Percentiles rank a stretch among this genome's conserved stretches.
These are phyloP conservation scores for Talaromyces sp. DNA, from an alignment of 2,329 filamentous ascomycete species.

Conservation along the genomic window DNA sequence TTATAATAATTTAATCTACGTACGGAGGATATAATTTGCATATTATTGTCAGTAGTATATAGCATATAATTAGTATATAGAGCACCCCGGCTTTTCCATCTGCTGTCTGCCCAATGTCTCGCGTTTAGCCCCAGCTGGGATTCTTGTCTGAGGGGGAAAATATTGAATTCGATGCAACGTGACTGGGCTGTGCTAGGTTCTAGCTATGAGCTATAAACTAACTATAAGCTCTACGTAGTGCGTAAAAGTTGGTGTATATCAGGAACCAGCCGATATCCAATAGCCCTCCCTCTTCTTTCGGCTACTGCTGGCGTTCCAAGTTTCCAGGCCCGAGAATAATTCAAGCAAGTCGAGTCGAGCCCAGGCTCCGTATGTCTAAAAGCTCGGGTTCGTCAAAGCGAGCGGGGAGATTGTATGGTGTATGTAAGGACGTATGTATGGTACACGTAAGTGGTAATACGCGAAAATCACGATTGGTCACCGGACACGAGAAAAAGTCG, in stretches of 20 bases:
- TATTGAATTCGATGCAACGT: background rate
- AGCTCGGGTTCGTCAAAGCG: too few relatives aligned
- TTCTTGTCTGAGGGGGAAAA: background rate
- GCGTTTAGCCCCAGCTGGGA: background rate
- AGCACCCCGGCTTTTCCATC: background rate
- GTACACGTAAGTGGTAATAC: background rate
- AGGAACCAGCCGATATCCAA: background rate
- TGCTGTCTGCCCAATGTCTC: background rate
- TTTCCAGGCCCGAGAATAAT: too few relatives aligned
- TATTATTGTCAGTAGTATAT: too few relatives aligned
- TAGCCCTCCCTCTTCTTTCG: too few relatives aligned
- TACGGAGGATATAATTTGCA: too few relatives aligned
- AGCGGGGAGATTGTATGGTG: background rate
- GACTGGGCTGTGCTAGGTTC: background rate
- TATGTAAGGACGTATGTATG: background rate
- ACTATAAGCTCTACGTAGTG: background rate
- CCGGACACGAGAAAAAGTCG: constrained; percentile 2
- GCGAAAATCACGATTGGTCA: constrained; percentile 2
- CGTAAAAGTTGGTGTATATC: background rate
- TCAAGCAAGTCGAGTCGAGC: background rate
- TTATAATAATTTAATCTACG: background rate
- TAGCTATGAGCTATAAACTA: too few relatives aligned
- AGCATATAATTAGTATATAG: background rate
- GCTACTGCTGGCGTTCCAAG: too few relatives aligned
- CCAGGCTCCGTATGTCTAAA: too few relatives aligned